Base-by-base conservation (phyloP, 2,329 filamentous ascomycete species). In the Plectosphaerella sp. region DNA sequence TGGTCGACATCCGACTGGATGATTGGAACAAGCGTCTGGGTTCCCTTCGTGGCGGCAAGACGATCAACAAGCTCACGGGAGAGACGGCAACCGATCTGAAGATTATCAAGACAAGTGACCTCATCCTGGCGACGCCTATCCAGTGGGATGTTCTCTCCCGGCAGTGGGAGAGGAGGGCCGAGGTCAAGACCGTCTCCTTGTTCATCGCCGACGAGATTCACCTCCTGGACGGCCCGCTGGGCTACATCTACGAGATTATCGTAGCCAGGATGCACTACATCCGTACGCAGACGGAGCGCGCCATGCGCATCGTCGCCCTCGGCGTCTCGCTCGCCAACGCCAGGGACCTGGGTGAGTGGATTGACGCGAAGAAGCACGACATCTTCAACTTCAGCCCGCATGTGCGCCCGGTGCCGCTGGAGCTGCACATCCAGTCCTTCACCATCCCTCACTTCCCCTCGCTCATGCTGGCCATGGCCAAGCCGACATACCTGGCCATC, bases 211-310 rank as follows among this genome's bases (percentile, higher is more conserved):
- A 99, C 67, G 93, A 97, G 66, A 77, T 99, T 51, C 94, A 99
- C 66, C 86, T 97, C 75, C 78, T 99, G 28, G 94, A 93, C 54
- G 92, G 91, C 14, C 83, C 87, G 49, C 81, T 84, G 57, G 95
- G 94, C 28, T 95, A 93, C 66, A 80, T 95, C 28, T 99, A 99
- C 69, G 94, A 99, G 74, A 89, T 94, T 49, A 86, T 99, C 49
- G 89, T 99, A n/a, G 97, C 94, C 56, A 87, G 94, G 49, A 97
- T 97, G 88, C 91, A 96, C 67, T 94, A 94, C 58, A 97, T 99
- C 66, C 87, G 91, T 53, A 87, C 90, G 1, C 91, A 97, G 67
- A 87, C 90, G 0, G 89, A 96, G 67, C 84, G 88, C 39, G 84
- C 88, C 10, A 80, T 97, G 74, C 86, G 94, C 49, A 93, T 97